These are phyloP conservation scores for Russula earlei DNA, from an alignment of 768 basidiomycete genomes.

Conservation along the genomic window DNA sequence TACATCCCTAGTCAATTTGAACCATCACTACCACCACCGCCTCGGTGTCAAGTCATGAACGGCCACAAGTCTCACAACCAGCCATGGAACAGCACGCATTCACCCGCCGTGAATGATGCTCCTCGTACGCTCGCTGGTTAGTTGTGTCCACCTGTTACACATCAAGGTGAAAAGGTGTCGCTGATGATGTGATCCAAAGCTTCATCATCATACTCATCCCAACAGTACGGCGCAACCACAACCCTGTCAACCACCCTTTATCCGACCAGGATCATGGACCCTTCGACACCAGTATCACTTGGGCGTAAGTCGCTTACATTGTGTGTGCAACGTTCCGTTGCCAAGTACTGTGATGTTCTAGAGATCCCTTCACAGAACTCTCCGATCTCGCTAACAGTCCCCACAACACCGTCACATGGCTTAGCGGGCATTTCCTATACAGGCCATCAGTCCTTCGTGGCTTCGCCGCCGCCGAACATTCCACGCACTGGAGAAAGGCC, in stretches of 20 bases:
- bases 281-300: not conserved
- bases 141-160: not conserved
- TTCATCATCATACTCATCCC: not conserved
- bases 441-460: not conserved
- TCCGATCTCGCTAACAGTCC: not conserved
- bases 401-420: not conserved
- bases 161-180: not conserved
- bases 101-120: not conserved
- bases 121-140: not conserved
- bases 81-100: not conserved
- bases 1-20: too few species aligned
- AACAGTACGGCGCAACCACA: not conserved
- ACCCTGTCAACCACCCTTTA: not conserved
- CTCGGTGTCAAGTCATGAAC: not conserved
- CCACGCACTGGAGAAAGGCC: not conserved
- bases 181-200: not conserved
- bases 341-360: not conserved
- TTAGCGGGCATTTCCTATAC: not conserved
- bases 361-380: not conserved
- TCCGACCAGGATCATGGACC: not conserved
- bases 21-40: not conserved
- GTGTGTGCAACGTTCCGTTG: not conserved
- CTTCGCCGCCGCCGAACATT: not conserved
- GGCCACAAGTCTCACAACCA: not conserved
- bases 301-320: not conserved